Evolutionary conservation across 805 yeast genomes (phyloP).

Genomic region (Cyberlindnera nakhonratchasimensis): DNA sequence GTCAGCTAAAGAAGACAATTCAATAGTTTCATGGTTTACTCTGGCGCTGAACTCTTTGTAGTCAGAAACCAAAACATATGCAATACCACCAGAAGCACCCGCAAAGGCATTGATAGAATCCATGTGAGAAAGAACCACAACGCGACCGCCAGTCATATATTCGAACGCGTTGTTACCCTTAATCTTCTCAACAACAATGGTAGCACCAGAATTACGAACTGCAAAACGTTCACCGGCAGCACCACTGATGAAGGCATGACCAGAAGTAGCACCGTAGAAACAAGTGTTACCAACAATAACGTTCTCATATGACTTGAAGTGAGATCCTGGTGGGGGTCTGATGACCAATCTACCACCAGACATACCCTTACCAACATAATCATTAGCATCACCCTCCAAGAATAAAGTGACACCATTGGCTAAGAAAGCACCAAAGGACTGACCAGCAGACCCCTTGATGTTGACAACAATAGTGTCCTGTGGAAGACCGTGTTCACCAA

Average conservation of each 20-base stretch:
- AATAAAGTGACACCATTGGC: constrained; percentile 95
- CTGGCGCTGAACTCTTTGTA: constrained; percentile 76
- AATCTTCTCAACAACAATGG: constrained; percentile 88
- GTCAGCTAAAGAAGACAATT: constrained; percentile 69
- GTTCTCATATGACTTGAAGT: constrained; percentile 92
- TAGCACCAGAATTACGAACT: constrained; percentile 98
- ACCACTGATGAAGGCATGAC: constrained; percentile 91
- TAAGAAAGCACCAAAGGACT: constrained; percentile 96
- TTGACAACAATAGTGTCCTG: constrained; percentile 95
- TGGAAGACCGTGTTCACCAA: constrained; percentile 92
- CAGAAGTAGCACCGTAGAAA: constrained; percentile 96
- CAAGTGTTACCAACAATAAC: constrained; percentile 96
- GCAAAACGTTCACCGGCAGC: constrained; percentile 98
- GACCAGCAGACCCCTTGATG: constrained; percentile 93
- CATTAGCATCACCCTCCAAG: constrained; percentile 96
- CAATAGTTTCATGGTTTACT: constrained; percentile 81
- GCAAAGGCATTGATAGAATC: constrained; percentile 87
- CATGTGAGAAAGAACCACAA: constrained; percentile 85
- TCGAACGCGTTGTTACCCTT: constrained; percentile 99
- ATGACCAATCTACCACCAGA: constrained; percentile 93
- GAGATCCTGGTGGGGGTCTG: constrained; percentile 82
- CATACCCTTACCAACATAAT: constrained; percentile 95
- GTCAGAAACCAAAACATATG: constrained; percentile 92
- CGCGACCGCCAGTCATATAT: constrained; percentile 99
- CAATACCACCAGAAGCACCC: constrained; percentile 99